A percentile compares a stretch with the other conserved stretches of the same genome.
Evolutionary conservation across 2,329 filamentous ascomycete genomes (phyloP).

Genomic region (Neonectria hederae): DNA sequence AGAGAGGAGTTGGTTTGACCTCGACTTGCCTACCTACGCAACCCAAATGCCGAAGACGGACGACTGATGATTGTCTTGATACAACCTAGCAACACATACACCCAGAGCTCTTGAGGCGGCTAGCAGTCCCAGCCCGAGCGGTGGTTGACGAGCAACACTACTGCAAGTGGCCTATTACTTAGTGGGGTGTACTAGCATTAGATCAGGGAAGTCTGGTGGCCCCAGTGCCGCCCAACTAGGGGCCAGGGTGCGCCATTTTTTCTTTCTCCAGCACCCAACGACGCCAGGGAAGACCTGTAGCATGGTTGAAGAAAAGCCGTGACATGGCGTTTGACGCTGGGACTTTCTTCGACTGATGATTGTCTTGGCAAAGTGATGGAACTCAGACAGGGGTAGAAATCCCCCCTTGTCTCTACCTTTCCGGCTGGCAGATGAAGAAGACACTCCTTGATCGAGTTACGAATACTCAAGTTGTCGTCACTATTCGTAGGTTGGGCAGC

Average conservation of each 20-base stretch:
- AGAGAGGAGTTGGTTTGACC: slow-evolving; percentile 5
- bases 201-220: neutral
- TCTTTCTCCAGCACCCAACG: slow-evolving; percentile 25
- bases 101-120: slow-evolving; percentile 12
- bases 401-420: slow-evolving; percentile 5
- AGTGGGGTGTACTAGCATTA: neutral
- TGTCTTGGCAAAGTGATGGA: slow-evolving; percentile 5
- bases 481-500: neutral
- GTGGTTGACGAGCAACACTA: slow-evolving; percentile 10
- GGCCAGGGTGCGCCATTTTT: slow-evolving; percentile 31
- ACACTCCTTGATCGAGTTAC: neutral
- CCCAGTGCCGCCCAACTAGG: slow-evolving; percentile 11
- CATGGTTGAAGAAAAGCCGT: slow-evolving; percentile 13
- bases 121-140: neutral
- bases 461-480: neutral
- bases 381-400: slow-evolving; percentile 7
- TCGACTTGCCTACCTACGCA: neutral
- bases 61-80: slow-evolving; percentile 5
- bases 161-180: slow-evolving; percentile 14
- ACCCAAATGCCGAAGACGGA: neutral
- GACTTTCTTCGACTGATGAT: neutral
- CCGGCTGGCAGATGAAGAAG: slow-evolving; percentile 6
- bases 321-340: slow-evolving; percentile 3
- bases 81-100: neutral
- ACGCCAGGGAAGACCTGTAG: slow-evolving; percentile 16